Percentiles rank a stretch among this genome's conserved stretches.
Evolutionary conservation across 495 filamentous ascomycete species (phyloP).

Genomic region (Lasiosphaeria ovina): DNA sequence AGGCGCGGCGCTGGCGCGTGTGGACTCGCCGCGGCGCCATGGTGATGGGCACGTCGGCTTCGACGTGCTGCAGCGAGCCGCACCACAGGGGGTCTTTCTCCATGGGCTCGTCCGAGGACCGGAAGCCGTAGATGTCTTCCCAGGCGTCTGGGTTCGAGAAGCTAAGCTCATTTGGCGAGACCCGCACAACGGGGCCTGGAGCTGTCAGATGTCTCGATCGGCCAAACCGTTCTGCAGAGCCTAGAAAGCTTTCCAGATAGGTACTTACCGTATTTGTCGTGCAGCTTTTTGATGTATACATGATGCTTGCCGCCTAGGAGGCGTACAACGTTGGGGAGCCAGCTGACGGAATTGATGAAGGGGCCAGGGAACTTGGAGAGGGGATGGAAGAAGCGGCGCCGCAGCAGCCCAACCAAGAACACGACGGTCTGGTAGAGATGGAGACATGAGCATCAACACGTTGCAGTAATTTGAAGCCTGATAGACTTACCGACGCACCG

Average conservation of each 20-base stretch:
- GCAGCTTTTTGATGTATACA: constrained; percentile 14
- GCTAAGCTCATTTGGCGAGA: constrained; percentile 24
- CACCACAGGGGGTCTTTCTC: constrained; percentile 49
- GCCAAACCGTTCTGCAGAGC: no score
- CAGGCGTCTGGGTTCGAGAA: constrained; percentile 34
- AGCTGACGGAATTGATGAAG: constrained; percentile 14
- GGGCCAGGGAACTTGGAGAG: constrained; percentile 18
- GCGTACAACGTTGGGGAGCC: constrained; percentile 12
- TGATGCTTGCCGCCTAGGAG: constrained; percentile 16
- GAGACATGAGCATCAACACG: no score
- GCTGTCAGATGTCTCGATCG: neutral
- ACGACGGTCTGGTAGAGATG: no score
- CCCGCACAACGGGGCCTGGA: constrained; percentile 17
- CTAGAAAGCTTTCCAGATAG: no score
- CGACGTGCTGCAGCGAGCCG: constrained; percentile 24
- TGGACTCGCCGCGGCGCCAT: constrained; percentile 32
- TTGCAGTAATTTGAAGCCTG: no score
- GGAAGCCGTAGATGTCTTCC: constrained; percentile 49
- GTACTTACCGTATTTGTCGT: constrained; percentile 15
- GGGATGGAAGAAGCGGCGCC: constrained; percentile 15
- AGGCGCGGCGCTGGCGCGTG: constrained; percentile 49
- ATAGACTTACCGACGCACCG: no score
- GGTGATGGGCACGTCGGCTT: constrained; percentile 15
- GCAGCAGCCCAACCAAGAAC: no score
- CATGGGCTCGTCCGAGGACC: constrained; percentile 18